Evolutionary conservation across 345 rosid species (phyloP).

Genomic region (Xanthoceras sorbifolium): DNA sequence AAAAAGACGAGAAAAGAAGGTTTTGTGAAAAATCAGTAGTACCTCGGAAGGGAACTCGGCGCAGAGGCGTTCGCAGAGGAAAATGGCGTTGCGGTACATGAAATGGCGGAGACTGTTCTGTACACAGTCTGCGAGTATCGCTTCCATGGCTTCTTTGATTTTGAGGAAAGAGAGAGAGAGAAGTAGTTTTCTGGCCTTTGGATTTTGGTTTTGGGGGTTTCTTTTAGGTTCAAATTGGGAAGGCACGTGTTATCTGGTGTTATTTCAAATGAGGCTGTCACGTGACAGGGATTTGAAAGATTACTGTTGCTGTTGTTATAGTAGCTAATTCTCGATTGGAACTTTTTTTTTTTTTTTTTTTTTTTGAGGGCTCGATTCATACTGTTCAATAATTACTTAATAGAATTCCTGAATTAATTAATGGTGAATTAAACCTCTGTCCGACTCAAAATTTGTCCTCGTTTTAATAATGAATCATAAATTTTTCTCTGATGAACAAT

Average conservation of each 20-base stretch:
- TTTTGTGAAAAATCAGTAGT: not conserved
- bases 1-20: not conserved
- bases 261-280: constrained; percentile 29
- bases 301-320: not conserved
- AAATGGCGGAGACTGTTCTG: constrained; percentile 87
- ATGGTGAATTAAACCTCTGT: not conserved
- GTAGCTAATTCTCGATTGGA: not conserved
- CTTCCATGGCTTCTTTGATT: constrained; percentile 68
- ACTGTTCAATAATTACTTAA: not conserved
- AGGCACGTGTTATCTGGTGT: constrained; percentile 40
- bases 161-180: constrained; percentile 17
- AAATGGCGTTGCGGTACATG: constrained; percentile 80
- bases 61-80: constrained; percentile 96
- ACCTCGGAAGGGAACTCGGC: constrained; percentile 99
- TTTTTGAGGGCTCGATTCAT: no score
- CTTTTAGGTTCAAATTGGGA: constrained; percentile 38
- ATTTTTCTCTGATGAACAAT: no score
- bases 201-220: constrained; percentile 28
- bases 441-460: not conserved
- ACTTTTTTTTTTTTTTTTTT: not conserved
- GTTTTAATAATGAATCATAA: not conserved
- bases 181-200: constrained; percentile 29
- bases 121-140: constrained; percentile 74
- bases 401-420: not conserved
- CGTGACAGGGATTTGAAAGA: constrained; percentile 30